Evolutionary conservation across 2,329 filamentous ascomycete genomes (phyloP).

Genomic region (Microcyclosporella mali): DNA sequence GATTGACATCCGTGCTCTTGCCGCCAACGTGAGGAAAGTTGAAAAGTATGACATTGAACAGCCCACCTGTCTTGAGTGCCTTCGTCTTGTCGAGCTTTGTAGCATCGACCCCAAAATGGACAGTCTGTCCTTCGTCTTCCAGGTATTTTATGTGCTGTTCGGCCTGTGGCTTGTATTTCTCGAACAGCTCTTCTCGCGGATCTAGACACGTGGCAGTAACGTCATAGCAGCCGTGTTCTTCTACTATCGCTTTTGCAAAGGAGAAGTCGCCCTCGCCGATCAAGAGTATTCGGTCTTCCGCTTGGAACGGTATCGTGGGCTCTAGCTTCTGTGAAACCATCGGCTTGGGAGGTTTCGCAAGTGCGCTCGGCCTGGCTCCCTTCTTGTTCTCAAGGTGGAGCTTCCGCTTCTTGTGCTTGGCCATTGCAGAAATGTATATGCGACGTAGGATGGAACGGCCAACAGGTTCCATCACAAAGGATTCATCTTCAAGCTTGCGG

Average conservation of each 20-base stretch:
- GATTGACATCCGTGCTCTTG: slow-evolving; percentile 84
- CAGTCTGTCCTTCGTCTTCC: slow-evolving; percentile 38
- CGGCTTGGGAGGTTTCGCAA: slow-evolving; percentile 7
- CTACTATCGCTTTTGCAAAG: slow-evolving; percentile 62
- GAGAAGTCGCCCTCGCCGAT: slow-evolving; percentile 76
- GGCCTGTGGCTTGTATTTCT: slow-evolving; percentile 64
- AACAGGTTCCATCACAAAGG: no score
- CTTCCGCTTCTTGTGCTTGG: slow-evolving; percentile 26
- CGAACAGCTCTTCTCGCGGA: slow-evolving; percentile 50
- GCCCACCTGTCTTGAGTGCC: slow-evolving; percentile 36
- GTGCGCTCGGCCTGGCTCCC: slow-evolving; percentile 2
- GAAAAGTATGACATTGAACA: slow-evolving; percentile 78
- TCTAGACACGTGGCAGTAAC: slow-evolving; percentile 67
- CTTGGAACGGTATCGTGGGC: slow-evolving; percentile 60
- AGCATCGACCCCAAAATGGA: slow-evolving; percentile 63
- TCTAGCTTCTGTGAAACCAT: slow-evolving; percentile 19
- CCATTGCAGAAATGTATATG: slow-evolving; percentile 9
- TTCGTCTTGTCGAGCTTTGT: slow-evolving; percentile 51
- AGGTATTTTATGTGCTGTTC: slow-evolving; percentile 53
- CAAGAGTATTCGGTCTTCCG: slow-evolving; percentile 63
- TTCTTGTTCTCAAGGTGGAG: slow-evolving; percentile 11
- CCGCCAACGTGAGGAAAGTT: slow-evolving; percentile 97
- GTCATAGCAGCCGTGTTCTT: slow-evolving; percentile 59
- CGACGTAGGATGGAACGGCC: no score
- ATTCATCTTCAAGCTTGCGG: no score